Evolutionary conservation across 129 eudicot genomes (phyloP), one percentile per base, ranked within the genome.

Genomic region (Flaveria robusta): DNA sequence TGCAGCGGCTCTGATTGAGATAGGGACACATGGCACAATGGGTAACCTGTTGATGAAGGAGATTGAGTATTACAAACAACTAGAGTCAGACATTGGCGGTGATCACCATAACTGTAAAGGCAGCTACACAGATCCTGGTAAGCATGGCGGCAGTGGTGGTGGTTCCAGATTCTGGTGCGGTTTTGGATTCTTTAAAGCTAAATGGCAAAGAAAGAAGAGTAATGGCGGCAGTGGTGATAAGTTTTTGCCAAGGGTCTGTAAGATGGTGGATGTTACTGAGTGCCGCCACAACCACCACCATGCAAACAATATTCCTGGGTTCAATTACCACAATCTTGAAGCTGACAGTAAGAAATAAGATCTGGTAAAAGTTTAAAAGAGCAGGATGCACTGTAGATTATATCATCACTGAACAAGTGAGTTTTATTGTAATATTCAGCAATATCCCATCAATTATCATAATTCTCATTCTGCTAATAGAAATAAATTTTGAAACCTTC

Each of bases 1-100:
- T 19, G 65, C 74, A 69, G 47, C 72, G 2, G 85, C 82, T 70
- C 95, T 89, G 1, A 56, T 88, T 13, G 87, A 83, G 62, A 82
- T 90, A 29, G 98, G 98, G 71, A 88, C 95, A 0, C 83, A 76
- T 12, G 98, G 96, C 23, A 92, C 96, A 0, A 81, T 88, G 24
- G 98, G 96, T 68, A 77, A 96, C 46, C 96, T 93, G 49, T 72
- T 93, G 60, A 93, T 74, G 87, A 85, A 80, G 72, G 96, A 93
- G 83, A 90, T 88, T 12, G 96, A 93, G 82, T 90, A 85, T 74
- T 93, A 80, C 79, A 82, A 55, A 13, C 77, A 70, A 58, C 71
- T 80, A 16, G 90, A 85, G 16, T 15, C 75, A 15, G 87, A 81
- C 18, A 26, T 22, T 64, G 81, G 78, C 19, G 11, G 55, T 51